These are phyloP conservation scores for Blastocystis sp. DNA, from an alignment of 352 stramenopile genomes.

Conservation along the genomic window DNA sequence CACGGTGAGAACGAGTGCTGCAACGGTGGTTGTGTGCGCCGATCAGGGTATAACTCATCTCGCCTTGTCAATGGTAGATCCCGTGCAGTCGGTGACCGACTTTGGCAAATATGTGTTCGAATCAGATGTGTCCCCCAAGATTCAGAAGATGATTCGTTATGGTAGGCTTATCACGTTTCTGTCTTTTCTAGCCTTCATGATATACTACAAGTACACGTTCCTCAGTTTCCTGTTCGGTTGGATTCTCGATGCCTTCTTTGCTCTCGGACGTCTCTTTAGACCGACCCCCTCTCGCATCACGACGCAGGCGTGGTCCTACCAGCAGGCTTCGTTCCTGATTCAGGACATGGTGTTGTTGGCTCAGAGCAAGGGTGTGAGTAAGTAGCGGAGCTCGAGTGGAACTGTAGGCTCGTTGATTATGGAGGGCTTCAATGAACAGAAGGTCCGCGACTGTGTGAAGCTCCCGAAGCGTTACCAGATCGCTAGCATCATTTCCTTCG, in stretches of 20 bases:
- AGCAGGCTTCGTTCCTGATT: constrained; percentile 39
- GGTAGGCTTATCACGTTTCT: background rate
- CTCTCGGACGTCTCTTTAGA: background rate
- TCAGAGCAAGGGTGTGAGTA: constrained; percentile 47
- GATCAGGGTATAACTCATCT: background rate
- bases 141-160: background rate
- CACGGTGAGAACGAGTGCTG: constrained; percentile 29
- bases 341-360: constrained; percentile 28
- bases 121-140: background rate
- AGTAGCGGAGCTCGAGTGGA: background rate
- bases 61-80: background rate
- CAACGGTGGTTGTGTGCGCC: constrained; percentile 9
- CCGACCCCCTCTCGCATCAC: background rate
- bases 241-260: constrained; percentile 22
- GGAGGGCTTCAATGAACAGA: constrained; percentile 39
- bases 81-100: background rate
- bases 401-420: constrained; percentile 40
- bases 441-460: background rate
- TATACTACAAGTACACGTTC: constrained; percentile 20
- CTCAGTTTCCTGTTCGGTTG: constrained; percentile 30
- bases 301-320: constrained; percentile 24
- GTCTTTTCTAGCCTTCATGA: background rate
- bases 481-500: constrained; percentile 35
- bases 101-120: constrained; percentile 10
- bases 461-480: constrained; percentile 48